Percentiles rank a stretch among this genome's conserved stretches.
Conservation (phyloP, 768 basidiomycete genomes). For the Cystofilobasidium macerans region DNA sequence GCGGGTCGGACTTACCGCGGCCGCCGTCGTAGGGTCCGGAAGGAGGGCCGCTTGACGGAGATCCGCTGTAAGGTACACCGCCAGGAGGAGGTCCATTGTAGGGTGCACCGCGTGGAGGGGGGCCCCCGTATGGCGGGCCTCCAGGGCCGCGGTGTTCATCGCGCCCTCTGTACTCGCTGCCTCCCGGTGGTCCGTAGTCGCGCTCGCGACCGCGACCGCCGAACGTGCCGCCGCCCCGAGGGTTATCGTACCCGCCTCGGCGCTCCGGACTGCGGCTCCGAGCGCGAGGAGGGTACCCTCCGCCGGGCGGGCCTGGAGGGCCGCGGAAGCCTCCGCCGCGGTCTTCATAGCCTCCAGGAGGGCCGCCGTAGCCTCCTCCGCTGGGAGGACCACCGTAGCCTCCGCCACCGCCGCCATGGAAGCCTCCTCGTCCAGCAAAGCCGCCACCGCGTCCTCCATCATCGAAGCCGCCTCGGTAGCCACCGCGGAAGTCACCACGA, state of each 20-base stretch:
- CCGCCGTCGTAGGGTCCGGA: neutral
- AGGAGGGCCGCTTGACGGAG: too few species aligned
- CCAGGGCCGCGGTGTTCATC: constrained; percentile 12
- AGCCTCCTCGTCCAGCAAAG: constrained; percentile 37
- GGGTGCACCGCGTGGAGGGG: neutral
- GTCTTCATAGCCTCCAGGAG: constrained; percentile 37
- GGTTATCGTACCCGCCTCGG: constrained; percentile 33
- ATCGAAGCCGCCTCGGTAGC: neutral
- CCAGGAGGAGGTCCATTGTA: neutral
- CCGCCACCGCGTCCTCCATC: constrained; percentile 22
- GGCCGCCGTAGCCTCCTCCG: constrained; percentile 36
- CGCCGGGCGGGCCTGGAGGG: constrained; percentile 29
- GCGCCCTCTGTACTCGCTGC: constrained; percentile 7
- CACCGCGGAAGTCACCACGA: neutral
- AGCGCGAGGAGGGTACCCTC: constrained; percentile 31
- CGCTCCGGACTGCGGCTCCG: constrained; percentile 25
- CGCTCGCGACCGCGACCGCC: constrained; percentile 39
- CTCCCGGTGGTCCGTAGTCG: constrained; percentile 5
- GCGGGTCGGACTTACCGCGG: neutral
- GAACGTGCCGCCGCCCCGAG: constrained; percentile 39
- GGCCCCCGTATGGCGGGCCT: too few species aligned
- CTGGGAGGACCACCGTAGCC: constrained; percentile 37
- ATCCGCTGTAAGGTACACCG: neutral
- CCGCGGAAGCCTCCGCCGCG: constrained; percentile 43
- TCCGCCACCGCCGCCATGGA: constrained; percentile 39